These are phyloP conservation scores for Ophiocordyceps camponoti-floridani DNA, from an alignment of 2,329 filamentous ascomycete species.

Conservation along the genomic window DNA sequence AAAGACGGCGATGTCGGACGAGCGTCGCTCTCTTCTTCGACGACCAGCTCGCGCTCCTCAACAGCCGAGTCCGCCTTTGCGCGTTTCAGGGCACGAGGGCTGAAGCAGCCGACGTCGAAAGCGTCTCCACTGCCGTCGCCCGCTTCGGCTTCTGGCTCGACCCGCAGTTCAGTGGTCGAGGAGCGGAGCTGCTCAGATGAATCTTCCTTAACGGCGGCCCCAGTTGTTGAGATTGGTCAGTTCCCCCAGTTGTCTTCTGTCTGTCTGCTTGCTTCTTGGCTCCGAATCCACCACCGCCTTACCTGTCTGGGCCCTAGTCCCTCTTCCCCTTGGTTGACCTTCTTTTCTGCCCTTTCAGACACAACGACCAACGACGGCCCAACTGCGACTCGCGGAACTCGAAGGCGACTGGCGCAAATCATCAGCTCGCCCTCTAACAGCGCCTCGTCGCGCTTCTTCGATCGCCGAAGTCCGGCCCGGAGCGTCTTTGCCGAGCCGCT, in stretches of 20 bases:
- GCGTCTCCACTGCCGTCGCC: constrained; percentile 4
- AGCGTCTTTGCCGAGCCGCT: constrained; percentile 6
- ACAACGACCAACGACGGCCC: not conserved
- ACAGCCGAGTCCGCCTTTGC: constrained; percentile 18
- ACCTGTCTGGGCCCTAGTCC: not conserved
- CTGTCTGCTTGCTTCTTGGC: too few species aligned
- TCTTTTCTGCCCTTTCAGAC: not conserved
- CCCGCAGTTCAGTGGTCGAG: constrained; percentile 2
- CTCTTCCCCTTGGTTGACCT: not conserved
- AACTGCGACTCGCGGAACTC: not conserved
- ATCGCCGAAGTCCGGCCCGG: not conserved
- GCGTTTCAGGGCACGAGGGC: constrained; percentile 23
- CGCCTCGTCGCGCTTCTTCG: not conserved
- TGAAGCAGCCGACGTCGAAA: constrained; percentile 4
- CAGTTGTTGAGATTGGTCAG: not conserved
- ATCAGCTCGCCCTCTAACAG: not conserved
- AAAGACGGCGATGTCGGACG: not conserved
- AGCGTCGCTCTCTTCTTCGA: constrained; percentile 11
- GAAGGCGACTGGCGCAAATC: not conserved
- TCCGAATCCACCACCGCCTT: not conserved
- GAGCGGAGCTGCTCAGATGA: not conserved
- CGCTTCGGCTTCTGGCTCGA: not conserved
- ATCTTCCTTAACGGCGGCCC: not conserved
- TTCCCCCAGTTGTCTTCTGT: not conserved
- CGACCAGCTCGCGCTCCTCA: constrained; percentile 24